A percentile compares a stretch with the other conserved stretches of the same genome.
Conservation (phyloP, 2,329 filamentous ascomycete genomes). For the Ceratocystiopsis sp. region DNA sequence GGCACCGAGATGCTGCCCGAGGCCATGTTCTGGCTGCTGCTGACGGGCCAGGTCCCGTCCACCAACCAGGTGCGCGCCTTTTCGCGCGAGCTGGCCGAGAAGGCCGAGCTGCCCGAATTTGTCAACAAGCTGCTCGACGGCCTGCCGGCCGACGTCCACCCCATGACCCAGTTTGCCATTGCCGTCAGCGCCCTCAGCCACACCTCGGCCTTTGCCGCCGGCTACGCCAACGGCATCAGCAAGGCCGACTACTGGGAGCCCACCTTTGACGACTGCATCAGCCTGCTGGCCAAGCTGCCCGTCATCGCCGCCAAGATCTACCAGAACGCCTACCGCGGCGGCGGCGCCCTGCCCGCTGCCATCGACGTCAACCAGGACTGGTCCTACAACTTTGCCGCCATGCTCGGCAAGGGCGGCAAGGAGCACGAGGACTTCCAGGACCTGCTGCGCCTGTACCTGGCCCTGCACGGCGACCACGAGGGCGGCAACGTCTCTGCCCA, state of each 20-base stretch:
- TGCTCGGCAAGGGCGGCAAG: slow-evolving; percentile 79
- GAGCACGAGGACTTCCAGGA: slow-evolving; percentile 93
- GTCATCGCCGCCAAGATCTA: slow-evolving; percentile 97
- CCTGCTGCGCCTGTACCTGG: slow-evolving; percentile 80
- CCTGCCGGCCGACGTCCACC: slow-evolving; percentile 81
- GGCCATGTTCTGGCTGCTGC: slow-evolving; percentile 97
- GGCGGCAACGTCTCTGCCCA: slow-evolving; percentile 96
- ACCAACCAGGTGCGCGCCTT: slow-evolving; percentile 65
- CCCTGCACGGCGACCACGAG: slow-evolving; percentile 94
- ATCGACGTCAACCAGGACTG: slow-evolving; percentile 81
- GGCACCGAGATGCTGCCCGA: slow-evolving; percentile 97
- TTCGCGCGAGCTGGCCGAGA: slow-evolving; percentile 72
- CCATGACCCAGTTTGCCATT: slow-evolving; percentile 96
- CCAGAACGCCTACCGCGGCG: slow-evolving; percentile 70
- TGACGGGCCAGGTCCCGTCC: slow-evolving; percentile 83
- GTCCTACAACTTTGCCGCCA: slow-evolving; percentile 96
- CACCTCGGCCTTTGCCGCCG: slow-evolving; percentile 82
- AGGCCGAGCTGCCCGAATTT: slow-evolving; percentile 67
- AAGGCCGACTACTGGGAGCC: slow-evolving; percentile 99
- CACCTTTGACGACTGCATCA: slow-evolving; percentile 89
- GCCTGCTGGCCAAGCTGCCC: slow-evolving; percentile 85
- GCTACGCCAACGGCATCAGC: slow-evolving; percentile 76
- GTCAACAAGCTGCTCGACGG: slow-evolving; percentile 76
- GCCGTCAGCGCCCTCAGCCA: slow-evolving; percentile 93
- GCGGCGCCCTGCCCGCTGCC: slow-evolving; percentile 54